These are phyloP conservation scores for Gossypium thurberi DNA, from an alignment of 345 rosid species.

Conservation along the genomic window DNA sequence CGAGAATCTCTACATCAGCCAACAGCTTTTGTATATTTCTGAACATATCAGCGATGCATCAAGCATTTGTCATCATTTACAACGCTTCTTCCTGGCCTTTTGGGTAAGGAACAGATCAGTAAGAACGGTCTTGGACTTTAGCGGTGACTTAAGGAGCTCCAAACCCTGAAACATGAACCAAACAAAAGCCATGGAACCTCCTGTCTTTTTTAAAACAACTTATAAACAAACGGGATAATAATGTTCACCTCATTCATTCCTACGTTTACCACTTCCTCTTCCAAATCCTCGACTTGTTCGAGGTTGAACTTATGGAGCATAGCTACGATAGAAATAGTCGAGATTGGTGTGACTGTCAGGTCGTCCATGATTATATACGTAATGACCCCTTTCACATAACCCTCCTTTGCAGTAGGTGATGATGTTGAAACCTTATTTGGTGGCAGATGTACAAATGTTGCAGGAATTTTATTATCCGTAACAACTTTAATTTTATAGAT, in stretches of 20 bases:
- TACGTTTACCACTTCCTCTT: background rate
- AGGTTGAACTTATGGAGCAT: background rate
- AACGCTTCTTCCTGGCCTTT: too few relatives aligned
- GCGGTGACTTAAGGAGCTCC: too few relatives aligned
- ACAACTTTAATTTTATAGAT: accelerated
- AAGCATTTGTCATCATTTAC: too few relatives aligned
- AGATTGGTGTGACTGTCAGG: background rate
- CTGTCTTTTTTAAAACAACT: too few relatives aligned
- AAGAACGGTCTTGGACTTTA: too few relatives aligned
- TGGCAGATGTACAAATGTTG: background rate
- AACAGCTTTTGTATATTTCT: too few relatives aligned
- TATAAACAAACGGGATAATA: too few relatives aligned
- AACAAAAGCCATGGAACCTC: too few relatives aligned
- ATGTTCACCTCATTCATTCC: background rate
- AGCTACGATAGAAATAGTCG: background rate
- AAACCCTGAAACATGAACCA: too few relatives aligned
- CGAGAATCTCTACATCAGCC: too few relatives aligned
- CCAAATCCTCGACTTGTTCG: background rate
- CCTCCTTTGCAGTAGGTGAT: background rate
- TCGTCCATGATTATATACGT: background rate
- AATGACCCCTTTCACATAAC: background rate
- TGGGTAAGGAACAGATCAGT: too few relatives aligned
- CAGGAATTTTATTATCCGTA: background rate
- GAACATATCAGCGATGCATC: too few relatives aligned
- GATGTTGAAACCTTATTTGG: background rate